Conservation (phyloP, 257 asterid genomes). For the Solanum neorickii region DNA sequence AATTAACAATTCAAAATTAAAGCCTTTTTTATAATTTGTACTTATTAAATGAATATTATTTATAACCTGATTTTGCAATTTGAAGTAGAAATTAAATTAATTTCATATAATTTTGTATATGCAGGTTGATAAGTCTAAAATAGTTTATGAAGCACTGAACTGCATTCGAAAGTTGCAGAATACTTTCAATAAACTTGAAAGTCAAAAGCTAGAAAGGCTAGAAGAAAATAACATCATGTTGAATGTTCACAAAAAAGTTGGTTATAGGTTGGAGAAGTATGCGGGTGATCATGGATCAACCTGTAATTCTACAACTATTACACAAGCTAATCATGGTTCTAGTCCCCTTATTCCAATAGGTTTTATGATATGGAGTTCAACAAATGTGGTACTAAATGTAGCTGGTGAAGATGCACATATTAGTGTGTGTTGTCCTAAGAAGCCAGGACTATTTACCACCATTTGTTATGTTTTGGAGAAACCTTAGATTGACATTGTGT, state of each 20-base stretch:
- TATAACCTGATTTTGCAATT: fast-evolving
- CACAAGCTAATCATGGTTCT: conserved; percentile 1
- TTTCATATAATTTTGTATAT: neutral
- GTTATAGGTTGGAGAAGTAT: conserved; percentile 24
- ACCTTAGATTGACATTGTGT: conserved; percentile 18
- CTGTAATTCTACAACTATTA: neutral
- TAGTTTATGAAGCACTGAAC: conserved; percentile 65
- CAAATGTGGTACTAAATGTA: conserved; percentile 17
- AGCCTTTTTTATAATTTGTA: too few relatives aligned
- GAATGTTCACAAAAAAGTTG: too few relatives aligned
- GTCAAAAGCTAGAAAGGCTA: conserved; percentile 31
- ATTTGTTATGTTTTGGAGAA: conserved; percentile 26
- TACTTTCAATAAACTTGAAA: conserved; percentile 26
- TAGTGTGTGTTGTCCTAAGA: conserved; percentile 21
- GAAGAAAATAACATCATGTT: neutral
- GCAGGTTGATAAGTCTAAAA: conserved; percentile 72
- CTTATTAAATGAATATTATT: neutral
- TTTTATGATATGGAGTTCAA: conserved; percentile 21
- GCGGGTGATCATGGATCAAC: conserved; percentile 37
- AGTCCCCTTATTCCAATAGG: neutral
- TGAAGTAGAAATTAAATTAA: neutral
- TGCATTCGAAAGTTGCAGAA: conserved; percentile 32
- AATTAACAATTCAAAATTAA: too few relatives aligned
- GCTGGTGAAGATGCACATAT: conserved; percentile 18
- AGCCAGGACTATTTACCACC: conserved; percentile 4